Evolutionary conservation across 495 filamentous ascomycete species (phyloP).

Genomic region (Annulohypoxylon bovei): DNA sequence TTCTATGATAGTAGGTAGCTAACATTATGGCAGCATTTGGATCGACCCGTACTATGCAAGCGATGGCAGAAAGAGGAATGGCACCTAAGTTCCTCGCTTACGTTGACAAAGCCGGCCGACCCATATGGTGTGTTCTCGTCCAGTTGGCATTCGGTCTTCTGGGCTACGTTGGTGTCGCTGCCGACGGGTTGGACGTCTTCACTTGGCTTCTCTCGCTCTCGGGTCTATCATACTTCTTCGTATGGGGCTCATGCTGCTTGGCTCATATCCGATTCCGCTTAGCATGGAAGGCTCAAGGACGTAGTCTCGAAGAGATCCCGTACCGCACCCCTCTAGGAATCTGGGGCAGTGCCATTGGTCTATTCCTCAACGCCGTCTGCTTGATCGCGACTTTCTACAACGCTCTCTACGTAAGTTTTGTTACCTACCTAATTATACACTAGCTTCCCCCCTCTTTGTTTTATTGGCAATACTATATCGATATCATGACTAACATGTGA

Average conservation of each 20-base stretch:
- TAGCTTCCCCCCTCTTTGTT: not conserved
- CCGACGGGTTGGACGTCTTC: constrained; percentile 51
- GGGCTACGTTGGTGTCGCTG: constrained; percentile 47
- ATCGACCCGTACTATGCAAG: constrained; percentile 72
- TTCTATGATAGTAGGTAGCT: too few species aligned
- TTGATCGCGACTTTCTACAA: constrained; percentile 69
- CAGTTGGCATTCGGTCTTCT: constrained; percentile 61
- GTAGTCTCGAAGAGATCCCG: constrained; percentile 59
- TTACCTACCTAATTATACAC: not conserved
- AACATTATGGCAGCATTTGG: too few species aligned
- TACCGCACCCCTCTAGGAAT: constrained; percentile 66
- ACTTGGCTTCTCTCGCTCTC: constrained; percentile 76
- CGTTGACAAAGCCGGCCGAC: constrained; percentile 67
- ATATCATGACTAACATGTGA: constrained; percentile 27
- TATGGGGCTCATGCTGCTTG: constrained; percentile 75
- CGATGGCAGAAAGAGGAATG: constrained; percentile 65
- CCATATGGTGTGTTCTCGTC: constrained; percentile 62
- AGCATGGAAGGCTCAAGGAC: constrained; percentile 62
- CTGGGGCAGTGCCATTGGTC: constrained; percentile 68
- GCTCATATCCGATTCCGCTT: constrained; percentile 79
- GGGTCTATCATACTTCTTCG: constrained; percentile 73
- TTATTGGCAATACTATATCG: not conserved
- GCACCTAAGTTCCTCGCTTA: constrained; percentile 66
- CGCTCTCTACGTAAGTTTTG: constrained; percentile 54
- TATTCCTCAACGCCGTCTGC: constrained; percentile 66